A percentile compares a stretch with the other conserved stretches of the same genome.
Evolutionary conservation across 768 basidiomycete genomes (phyloP).

Genomic region (Pleurotus sapidus): DNA sequence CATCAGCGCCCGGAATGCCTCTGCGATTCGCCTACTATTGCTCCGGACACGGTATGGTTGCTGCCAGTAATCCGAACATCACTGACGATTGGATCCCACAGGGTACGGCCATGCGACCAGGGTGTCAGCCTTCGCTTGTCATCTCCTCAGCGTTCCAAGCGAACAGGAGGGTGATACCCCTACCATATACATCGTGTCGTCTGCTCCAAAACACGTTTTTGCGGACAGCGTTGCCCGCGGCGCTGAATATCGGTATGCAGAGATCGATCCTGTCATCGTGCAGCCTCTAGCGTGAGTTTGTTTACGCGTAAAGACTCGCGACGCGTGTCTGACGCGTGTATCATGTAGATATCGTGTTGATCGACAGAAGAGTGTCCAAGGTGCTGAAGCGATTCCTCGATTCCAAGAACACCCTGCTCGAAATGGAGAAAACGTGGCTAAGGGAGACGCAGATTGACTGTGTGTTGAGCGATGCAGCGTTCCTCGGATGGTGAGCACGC

Average conservation of each 20-base stretch:
- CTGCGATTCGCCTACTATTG: constrained; percentile 66
- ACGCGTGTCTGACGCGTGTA: too few species aligned
- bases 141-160: constrained; percentile 47
- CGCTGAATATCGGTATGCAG: constrained; percentile 64
- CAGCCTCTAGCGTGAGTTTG: constrained; percentile 71
- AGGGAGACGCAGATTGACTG: constrained; percentile 45
- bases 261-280: constrained; percentile 78
- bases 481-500: constrained; percentile 64
- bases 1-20: not conserved
- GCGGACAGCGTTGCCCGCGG: constrained; percentile 59
- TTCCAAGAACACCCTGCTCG: constrained; percentile 50
- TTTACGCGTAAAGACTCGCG: too few species aligned
- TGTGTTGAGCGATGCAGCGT: constrained; percentile 76
- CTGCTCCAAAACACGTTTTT: constrained; percentile 73
- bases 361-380: constrained; percentile 63
- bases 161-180: constrained; percentile 28
- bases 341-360: constrained; percentile 64
- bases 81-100: constrained; percentile 18
- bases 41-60: constrained; percentile 63
- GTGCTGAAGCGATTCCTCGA: constrained; percentile 57
- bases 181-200: constrained; percentile 64
- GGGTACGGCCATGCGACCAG: constrained; percentile 86
- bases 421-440: constrained; percentile 60
- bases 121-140: constrained; percentile 68
- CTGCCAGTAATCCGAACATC: not conserved